A percentile compares a stretch with the other conserved stretches of the same genome.
These are phyloP conservation scores for Mucor velutinosus DNA, from an alignment of 371 early-diverging fungal genomes.

Conservation along the genomic window DNA sequence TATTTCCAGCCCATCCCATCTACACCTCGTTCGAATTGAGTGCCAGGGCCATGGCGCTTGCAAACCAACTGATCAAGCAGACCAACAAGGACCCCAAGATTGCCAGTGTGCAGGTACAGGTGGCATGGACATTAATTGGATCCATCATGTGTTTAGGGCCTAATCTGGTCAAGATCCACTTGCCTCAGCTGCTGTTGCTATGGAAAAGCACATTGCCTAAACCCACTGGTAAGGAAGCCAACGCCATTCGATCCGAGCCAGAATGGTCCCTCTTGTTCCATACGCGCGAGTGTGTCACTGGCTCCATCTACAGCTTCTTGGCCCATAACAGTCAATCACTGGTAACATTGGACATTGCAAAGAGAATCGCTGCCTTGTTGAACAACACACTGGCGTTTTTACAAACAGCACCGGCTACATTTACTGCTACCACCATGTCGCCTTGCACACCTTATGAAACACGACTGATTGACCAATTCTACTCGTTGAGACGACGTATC, in stretches of 20 bases:
- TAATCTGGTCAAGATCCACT: constrained; percentile 77
- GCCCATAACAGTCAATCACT: constrained; percentile 68
- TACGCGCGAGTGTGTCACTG: constrained; percentile 70
- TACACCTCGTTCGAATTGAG: constrained; percentile 78
- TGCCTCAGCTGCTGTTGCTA: constrained; percentile 77
- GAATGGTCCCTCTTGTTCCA: constrained; percentile 75
- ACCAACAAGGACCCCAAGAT: constrained; percentile 62
- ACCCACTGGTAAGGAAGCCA: constrained; percentile 61
- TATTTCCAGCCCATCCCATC: constrained; percentile 68
- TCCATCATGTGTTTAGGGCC: constrained; percentile 83
- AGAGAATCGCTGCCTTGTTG: constrained; percentile 79
- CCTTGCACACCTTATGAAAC: constrained; percentile 44
- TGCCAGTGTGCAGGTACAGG: constrained; percentile 69
- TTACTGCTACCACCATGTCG: constrained; percentile 44
- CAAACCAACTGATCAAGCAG: constrained; percentile 73
- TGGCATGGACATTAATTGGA: constrained; percentile 82
- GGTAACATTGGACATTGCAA: constrained; percentile 76
- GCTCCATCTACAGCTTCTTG: constrained; percentile 75
- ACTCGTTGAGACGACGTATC: constrained; percentile 64
- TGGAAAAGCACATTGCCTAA: constrained; percentile 74
- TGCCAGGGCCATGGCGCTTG: constrained; percentile 75
- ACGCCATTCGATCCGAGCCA: constrained; percentile 56
- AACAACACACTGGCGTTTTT: constrained; percentile 76
- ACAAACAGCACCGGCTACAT: constrained; percentile 58
- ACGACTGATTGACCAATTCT: constrained; percentile 65